Evolutionary conservation across 129 eudicot genomes (phyloP).

Genomic region (Erigeron canadensis): DNA sequence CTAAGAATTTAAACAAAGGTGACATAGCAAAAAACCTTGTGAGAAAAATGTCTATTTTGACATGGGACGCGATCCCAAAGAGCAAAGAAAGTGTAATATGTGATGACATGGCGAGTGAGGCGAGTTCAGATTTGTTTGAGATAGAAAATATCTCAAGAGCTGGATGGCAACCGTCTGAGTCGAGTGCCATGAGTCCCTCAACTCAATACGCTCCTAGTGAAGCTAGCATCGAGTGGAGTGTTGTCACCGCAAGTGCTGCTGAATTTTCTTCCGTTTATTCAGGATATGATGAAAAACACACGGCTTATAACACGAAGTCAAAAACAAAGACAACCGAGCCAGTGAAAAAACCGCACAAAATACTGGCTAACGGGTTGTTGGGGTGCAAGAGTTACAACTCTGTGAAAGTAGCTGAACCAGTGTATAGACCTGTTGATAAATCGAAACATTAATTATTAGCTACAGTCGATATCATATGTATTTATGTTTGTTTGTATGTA

Average conservation of each 20-base stretch:
- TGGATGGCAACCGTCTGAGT: conserved; percentile 33
- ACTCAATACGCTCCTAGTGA: conserved; percentile 76
- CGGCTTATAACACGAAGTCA: background rate
- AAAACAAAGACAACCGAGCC: background rate
- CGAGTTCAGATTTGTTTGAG: conserved; percentile 82
- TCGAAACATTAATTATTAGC: conserved; percentile 33
- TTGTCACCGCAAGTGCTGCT: conserved; percentile 78
- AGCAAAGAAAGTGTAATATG: conserved; percentile 35
- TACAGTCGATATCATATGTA: conserved; percentile 8
- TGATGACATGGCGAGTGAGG: conserved; percentile 77
- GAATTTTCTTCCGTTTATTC: conserved; percentile 55
- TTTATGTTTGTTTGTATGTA: conserved; percentile 11
- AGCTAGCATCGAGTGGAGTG: conserved; percentile 82
- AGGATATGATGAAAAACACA: conserved; percentile 43
- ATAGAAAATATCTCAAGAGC: conserved; percentile 55
- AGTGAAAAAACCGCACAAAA: conserved; percentile 27
- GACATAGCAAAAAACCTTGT: conserved; percentile 58
- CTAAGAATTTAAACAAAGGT: conserved; percentile 31
- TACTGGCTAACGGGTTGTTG: conserved; percentile 42
- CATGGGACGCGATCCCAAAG: conserved; percentile 89
- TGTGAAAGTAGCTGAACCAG: conserved; percentile 45
- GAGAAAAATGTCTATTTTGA: conserved; percentile 67
- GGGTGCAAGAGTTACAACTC: conserved; percentile 53
- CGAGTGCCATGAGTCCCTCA: conserved; percentile 44
- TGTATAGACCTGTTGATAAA: conserved; percentile 27